phyloP scores from a whole-genome alignment of 2,329 filamentous ascomycete genomes.

The Cladorrhinum sp. region DNA sequence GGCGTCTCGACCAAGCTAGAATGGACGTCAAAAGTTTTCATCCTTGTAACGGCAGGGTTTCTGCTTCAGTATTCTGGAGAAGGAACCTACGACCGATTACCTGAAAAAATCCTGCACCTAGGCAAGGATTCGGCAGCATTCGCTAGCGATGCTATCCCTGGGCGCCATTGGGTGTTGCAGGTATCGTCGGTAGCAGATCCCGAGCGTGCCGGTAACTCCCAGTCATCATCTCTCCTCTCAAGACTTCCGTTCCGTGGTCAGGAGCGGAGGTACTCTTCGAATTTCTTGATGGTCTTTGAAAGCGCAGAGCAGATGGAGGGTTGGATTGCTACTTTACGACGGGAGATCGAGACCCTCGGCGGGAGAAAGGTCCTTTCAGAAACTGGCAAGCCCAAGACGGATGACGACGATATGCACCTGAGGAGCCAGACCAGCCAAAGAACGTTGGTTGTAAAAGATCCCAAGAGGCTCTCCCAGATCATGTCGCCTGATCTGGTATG shows the following conservation, averaged over 20 bases:
- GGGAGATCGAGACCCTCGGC: slow-evolving; percentile 67
- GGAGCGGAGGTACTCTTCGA: slow-evolving; percentile 57
- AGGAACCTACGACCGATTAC: slow-evolving; percentile 66
- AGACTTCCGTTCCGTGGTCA: slow-evolving; percentile 59
- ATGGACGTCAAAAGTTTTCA: slow-evolving; percentile 69
- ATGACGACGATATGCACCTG: slow-evolving; percentile 35
- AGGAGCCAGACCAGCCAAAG: slow-evolving; percentile 44
- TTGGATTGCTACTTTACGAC: slow-evolving; percentile 68
- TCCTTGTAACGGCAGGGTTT: slow-evolving; percentile 68
- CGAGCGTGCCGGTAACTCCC: slow-evolving; percentile 49
- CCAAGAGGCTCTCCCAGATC: slow-evolving; percentile 44
- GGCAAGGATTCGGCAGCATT: slow-evolving; percentile 75
- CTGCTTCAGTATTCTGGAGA: slow-evolving; percentile 71
- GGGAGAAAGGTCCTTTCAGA: slow-evolving; percentile 63
- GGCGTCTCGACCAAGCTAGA: slow-evolving; percentile 50
- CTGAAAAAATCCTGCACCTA: slow-evolving; percentile 70
- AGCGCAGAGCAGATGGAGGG: slow-evolving; percentile 70
- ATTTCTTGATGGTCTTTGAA: slow-evolving; percentile 70
- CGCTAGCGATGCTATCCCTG: slow-evolving; percentile 75
- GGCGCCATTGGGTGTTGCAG: slow-evolving; percentile 76
- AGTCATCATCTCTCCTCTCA: slow-evolving; percentile 62
- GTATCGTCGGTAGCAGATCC: slow-evolving; percentile 64
- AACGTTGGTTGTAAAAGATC: slow-evolving; percentile 47
- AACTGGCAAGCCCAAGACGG: slow-evolving; percentile 51
- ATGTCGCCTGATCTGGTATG: slow-evolving; percentile 37